Conservation (phyloP, 148 eudicot genomes). For the Polygonum aviculare region DNA sequence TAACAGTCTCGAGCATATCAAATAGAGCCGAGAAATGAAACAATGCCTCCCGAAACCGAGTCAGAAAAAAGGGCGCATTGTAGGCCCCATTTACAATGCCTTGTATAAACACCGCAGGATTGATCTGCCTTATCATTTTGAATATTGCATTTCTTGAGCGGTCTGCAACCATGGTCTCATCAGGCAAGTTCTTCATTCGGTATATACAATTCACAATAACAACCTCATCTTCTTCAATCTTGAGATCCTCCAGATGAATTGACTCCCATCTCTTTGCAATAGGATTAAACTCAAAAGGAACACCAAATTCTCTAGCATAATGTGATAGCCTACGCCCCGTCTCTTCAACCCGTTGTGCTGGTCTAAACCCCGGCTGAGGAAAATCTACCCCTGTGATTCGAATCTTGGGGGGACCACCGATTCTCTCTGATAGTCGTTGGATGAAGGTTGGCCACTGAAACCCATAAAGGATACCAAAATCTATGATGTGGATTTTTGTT, state of each 20-base stretch:
- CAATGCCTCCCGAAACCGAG: conserved; percentile 60
- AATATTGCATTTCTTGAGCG: conserved; percentile 43
- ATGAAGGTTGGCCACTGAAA: conserved; percentile 71
- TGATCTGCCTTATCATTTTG: conserved; percentile 35
- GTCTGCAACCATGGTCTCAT: conserved; percentile 42
- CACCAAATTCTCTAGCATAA: conserved; percentile 44
- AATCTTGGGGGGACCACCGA: conserved; percentile 49
- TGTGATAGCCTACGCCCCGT: conserved; percentile 50
- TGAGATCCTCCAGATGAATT: conserved; percentile 42
- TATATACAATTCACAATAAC: conserved; percentile 52
- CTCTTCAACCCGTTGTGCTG: conserved; percentile 52
- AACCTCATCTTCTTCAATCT: conserved; percentile 45
- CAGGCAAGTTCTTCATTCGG: conserved; percentile 46
- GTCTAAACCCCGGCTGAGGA: conserved; percentile 63
- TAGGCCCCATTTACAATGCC: conserved; percentile 59
- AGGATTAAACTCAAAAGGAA: conserved; percentile 53
- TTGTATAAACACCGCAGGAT: conserved; percentile 47
- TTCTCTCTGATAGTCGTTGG: conserved; percentile 36
- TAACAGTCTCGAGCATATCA: conserved; percentile 56
- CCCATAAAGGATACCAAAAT: conserved; percentile 59
- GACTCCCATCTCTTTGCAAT: conserved; percentile 61
- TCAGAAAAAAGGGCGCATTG: conserved; percentile 51
- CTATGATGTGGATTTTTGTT: conserved; percentile 41
- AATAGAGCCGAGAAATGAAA: conserved; percentile 60
- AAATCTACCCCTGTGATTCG: conserved; percentile 62